Evolutionary conservation across 306 rosid species (phyloP), one percentile per base, ranked within the genome.

Genomic region (Fragaria vesca): DNA sequence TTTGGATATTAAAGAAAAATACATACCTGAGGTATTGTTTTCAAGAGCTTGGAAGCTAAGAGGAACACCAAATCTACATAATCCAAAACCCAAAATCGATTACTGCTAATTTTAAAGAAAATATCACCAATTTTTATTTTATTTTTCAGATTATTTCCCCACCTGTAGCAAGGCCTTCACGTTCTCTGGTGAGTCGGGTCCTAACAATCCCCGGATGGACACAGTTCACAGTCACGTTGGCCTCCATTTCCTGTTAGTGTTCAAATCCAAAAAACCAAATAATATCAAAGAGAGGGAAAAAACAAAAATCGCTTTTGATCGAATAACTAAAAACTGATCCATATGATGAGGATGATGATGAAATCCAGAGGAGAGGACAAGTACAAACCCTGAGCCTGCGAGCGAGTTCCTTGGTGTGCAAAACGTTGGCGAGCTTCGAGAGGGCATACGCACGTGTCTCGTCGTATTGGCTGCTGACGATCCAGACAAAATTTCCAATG

Each of bases 361-460:
- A 40, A 65, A 65, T 10, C 28, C 71, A 66, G 71, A 20, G 16
- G 69, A 15, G 40, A 28, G 8, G n/a, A 32, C 12, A 66, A 40
- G 20, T 45, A 69, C 30, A 21, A 18, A 95, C 98, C 97, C 87
- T 71, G 78, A 94, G 93, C 80, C 85, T 83, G 67, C 87, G 87
- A 43, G 93, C 90, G 67, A 94, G 98, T 52, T 92, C 92, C 73
- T 78, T 84, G 50, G 97, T 89, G 83, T 95, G 99, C 81, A 93
- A 83, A 74, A 95, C 87, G 84, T 95, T 95, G 69, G 97, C 97
- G n/a, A 95, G 97, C 89, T 95, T 95, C 26, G 99, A 95, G 51
- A 93, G 93, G n/a, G 97, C 97, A 81, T 95, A 95, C 71, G 97
- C 97, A 89, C 99, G 97, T 86, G 99, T 95, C 74, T 96, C 87